Conservation (phyloP, 208 protist genomes). For the Trypanosoma platydactyli region DNA sequence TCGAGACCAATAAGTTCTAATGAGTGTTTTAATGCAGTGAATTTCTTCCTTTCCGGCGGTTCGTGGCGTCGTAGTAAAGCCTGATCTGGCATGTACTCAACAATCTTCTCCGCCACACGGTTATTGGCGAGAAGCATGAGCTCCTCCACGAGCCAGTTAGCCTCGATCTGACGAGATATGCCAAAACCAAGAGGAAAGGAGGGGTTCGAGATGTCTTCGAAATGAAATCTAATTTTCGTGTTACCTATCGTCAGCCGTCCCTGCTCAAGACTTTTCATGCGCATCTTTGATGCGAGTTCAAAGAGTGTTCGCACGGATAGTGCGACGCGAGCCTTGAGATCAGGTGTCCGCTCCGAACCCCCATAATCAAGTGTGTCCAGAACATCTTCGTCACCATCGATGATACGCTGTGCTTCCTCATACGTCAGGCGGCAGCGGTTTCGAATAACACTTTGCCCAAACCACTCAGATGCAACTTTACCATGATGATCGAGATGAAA, state of each 20-base stretch:
- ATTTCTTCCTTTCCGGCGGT: conserved; percentile 45
- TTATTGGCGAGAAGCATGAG: conserved; percentile 93
- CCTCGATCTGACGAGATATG: conserved; percentile 53
- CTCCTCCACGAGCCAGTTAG: conserved; percentile 93
- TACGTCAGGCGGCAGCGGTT: conserved; percentile 85
- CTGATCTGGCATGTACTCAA: conserved; percentile 76
- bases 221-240: conserved; percentile 52
- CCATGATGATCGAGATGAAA: conserved; percentile 77
- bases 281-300: conserved; percentile 59
- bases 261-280: conserved; percentile 39
- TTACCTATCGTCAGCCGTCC: conserved; percentile 68
- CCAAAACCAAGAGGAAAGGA: conserved; percentile 52
- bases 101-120: conserved; percentile 84
- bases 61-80: conserved; percentile 84
- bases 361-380: conserved; percentile 36
- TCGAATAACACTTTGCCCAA: conserved; percentile 87
- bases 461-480: conserved; percentile 80
- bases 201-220: conserved; percentile 48
- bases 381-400: conserved; percentile 42
- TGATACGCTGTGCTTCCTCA: conserved; percentile 81
- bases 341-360: not conserved
- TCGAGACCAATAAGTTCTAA: conserved; percentile 36
- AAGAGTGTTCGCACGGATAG: conserved; percentile 55
- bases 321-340: conserved; percentile 33
- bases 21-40: conserved; percentile 32